A percentile compares a stretch with the other conserved stretches of the same genome.
Evolutionary conservation across 2,329 filamentous ascomycete species (phyloP).

Genomic region (Talaromyces sp.): DNA sequence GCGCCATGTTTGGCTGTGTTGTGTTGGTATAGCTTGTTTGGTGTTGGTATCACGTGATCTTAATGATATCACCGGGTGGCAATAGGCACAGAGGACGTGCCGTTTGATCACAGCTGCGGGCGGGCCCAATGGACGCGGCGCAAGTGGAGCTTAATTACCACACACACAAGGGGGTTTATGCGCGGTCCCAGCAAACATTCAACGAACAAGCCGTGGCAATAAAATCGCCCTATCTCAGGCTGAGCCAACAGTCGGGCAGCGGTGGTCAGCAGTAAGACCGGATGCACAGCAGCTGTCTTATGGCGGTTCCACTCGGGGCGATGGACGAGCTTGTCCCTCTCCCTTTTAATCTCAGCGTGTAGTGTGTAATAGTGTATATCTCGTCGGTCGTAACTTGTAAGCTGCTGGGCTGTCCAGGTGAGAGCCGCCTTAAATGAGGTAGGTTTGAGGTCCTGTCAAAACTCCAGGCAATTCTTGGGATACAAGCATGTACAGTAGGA

Average conservation of each 20-base stretch:
- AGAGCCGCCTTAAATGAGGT: neutral
- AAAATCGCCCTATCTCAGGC: slow-evolving; percentile 3
- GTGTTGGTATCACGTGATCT: neutral
- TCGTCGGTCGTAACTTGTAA: neutral
- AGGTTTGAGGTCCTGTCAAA: too few relatives aligned
- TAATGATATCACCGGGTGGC: neutral
- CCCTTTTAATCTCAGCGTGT: neutral
- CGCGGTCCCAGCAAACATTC: neutral
- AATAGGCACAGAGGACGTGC: slow-evolving; percentile 5
- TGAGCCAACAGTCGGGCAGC: slow-evolving; percentile 1
- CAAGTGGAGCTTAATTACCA: slow-evolving; percentile 9
- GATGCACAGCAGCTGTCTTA: neutral
- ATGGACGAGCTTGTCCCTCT: neutral
- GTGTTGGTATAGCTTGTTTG: neutral
- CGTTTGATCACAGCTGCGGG: neutral
- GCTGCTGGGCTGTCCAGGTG: neutral
- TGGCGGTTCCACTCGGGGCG: neutral
- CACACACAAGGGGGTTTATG: slow-evolving; percentile 1
- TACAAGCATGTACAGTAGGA: slow-evolving; percentile 13
- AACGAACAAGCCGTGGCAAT: slow-evolving; percentile 7
- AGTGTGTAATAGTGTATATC: neutral
- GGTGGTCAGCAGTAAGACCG: slow-evolving; percentile 1
- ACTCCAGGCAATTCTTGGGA: slow-evolving; percentile 1
- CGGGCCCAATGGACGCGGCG: slow-evolving; percentile 4
- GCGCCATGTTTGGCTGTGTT: slow-evolving; percentile 30